A percentile compares a stretch with the other conserved stretches of the same genome.
These are phyloP conservation scores for Pterulicium gracile DNA, from an alignment of 1,284 basidiomycete species.

Conservation along the genomic window DNA sequence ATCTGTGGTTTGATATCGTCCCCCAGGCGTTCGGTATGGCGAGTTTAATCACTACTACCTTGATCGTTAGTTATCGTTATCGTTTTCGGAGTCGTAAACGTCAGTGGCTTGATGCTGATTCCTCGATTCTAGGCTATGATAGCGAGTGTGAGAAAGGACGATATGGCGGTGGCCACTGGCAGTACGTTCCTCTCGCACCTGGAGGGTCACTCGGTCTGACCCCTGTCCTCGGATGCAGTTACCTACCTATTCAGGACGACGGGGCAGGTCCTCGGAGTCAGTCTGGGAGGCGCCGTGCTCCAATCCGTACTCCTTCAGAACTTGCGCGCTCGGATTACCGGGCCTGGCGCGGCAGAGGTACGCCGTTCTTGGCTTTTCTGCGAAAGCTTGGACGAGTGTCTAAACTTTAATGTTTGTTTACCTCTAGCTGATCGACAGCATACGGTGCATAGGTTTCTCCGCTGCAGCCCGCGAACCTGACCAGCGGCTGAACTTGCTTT, in stretches of 20 bases:
- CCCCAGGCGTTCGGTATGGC: constrained; percentile 79
- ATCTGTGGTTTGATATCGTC: constrained; percentile 69
- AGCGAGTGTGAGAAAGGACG: constrained; percentile 67
- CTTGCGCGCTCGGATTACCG: constrained; percentile 63
- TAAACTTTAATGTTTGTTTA: constrained; percentile 13
- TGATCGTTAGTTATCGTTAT: constrained; percentile 47
- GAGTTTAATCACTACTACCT: constrained; percentile 71
- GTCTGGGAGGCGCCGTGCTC: constrained; percentile 70
- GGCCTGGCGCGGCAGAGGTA: constrained; percentile 61
- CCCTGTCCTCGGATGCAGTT: constrained; percentile 37
- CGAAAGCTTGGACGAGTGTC: constrained; percentile 11
- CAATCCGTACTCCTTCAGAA: constrained; percentile 66
- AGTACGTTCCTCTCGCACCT: constrained; percentile 39
- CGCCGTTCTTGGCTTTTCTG: constrained; percentile 24
- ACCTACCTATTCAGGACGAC: constrained; percentile 86
- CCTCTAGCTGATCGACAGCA: constrained; percentile 10
- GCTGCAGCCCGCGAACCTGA: background rate
- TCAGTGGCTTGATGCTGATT: constrained; percentile 7
- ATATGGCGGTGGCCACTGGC: constrained; percentile 80
- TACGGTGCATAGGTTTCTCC: constrained; percentile 3
- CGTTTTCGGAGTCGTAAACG: constrained; percentile 6
- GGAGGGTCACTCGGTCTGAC: constrained; percentile 3
- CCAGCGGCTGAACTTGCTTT: too few relatives aligned
- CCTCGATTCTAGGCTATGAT: constrained; percentile 61
- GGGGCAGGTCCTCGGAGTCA: constrained; percentile 85